Conservation (phyloP, 2,329 filamentous ascomycete species). For the Paecilomyces niveus region DNA sequence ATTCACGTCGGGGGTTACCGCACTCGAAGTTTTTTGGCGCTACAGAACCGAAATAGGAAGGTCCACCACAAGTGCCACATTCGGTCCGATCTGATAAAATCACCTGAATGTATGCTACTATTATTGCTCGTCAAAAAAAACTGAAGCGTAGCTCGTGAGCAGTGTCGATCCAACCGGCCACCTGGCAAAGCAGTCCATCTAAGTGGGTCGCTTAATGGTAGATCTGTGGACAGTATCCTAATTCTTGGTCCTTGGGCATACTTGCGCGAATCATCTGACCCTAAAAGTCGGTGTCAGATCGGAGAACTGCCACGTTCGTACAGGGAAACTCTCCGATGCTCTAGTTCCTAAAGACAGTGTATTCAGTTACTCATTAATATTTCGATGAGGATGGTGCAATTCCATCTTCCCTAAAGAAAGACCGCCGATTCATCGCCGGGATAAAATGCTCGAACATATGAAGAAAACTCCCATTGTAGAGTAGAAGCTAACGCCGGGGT, state of each 20-base stretch:
- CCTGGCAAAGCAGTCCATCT: neutral
- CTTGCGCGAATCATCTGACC: neutral
- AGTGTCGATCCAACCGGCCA: neutral
- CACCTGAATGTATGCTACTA: neutral
- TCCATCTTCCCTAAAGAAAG: neutral
- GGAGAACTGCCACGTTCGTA: neutral
- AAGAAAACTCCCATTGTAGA: no score
- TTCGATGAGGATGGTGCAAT: neutral
- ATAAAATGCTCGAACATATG: neutral
- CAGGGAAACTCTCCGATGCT: neutral
- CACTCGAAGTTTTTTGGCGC: neutral
- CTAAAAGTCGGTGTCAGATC: neutral
- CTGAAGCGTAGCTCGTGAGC: neutral
- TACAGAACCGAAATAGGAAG: constrained; percentile 11
- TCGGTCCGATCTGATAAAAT: neutral
- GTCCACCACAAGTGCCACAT: constrained; percentile 1
- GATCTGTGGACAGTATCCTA: neutral
- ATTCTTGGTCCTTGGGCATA: neutral
- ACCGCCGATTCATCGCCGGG: neutral
- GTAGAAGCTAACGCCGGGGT: no score
- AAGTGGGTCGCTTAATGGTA: neutral
- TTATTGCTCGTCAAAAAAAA: neutral
- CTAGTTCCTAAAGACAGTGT: neutral
- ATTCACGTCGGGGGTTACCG: neutral
- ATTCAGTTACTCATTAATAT: no score